A percentile compares a stretch with the other conserved stretches of the same genome.
These are phyloP conservation scores for Cryphonectria carpinicola DNA, from an alignment of 2,329 filamentous ascomycete species.

Conservation along the genomic window DNA sequence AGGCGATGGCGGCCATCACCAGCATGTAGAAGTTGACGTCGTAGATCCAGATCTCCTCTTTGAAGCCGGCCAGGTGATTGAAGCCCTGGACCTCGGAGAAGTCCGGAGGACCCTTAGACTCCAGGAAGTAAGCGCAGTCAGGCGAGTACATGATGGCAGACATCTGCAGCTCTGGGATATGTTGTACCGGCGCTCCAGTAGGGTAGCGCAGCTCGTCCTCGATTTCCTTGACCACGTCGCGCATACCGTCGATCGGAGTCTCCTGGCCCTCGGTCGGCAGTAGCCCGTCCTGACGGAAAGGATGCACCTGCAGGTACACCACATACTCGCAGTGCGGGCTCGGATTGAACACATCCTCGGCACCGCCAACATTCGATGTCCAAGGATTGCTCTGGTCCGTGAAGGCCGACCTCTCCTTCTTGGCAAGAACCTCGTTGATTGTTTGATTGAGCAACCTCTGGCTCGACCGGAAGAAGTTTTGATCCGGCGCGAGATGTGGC, in stretches of 20 bases:
- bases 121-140: constrained; percentile 69
- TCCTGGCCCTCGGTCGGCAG: constrained; percentile 41
- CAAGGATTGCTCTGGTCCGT: constrained; percentile 71
- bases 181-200: constrained; percentile 59
- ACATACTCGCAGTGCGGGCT: constrained; percentile 86
- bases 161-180: constrained; percentile 62
- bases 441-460: constrained; percentile 73
- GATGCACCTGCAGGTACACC: constrained; percentile 79
- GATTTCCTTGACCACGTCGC: constrained; percentile 54
- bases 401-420: constrained; percentile 61
- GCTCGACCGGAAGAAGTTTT: constrained; percentile 61
- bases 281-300: constrained; percentile 38
- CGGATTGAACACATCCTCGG: constrained; percentile 61
- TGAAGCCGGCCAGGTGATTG: constrained; percentile 62
- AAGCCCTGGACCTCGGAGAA: constrained; percentile 55
- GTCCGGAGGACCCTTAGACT: constrained; percentile 65
- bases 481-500: constrained; percentile 74
- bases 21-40: constrained; percentile 64
- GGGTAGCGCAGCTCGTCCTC: constrained; percentile 67
- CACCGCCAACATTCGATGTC: constrained; percentile 69
- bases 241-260: constrained; percentile 39
- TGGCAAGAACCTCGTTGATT: constrained; percentile 67
- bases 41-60: constrained; percentile 62
- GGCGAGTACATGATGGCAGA: constrained; percentile 69
- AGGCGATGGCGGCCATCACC: constrained; percentile 58